A percentile compares a stretch with the other conserved stretches of the same genome.
These are phyloP conservation scores for Cymbopogon flexuosus DNA, from an alignment of 202 grass and related monocot genomes.

Conservation along the genomic window DNA sequence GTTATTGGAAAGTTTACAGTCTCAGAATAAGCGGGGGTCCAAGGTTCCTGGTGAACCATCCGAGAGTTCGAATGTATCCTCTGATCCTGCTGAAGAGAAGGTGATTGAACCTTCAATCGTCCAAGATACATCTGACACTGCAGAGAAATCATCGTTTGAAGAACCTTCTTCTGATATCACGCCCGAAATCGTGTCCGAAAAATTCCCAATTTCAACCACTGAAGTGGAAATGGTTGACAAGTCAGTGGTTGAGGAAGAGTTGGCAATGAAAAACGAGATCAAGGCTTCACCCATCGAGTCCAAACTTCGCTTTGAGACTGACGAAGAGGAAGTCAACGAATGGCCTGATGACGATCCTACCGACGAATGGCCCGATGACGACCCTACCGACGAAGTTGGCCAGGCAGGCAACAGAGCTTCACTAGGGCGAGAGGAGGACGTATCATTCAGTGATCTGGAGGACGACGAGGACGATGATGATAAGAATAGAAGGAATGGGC, in stretches of 20 bases:
- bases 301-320: not conserved
- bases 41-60: slow-evolving; percentile 25
- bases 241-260: slow-evolving; percentile 70
- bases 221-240: slow-evolving; percentile 75
- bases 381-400: slow-evolving; percentile 14
- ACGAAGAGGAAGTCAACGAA: slow-evolving; percentile 46
- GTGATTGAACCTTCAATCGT: slow-evolving; percentile 24
- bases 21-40: slow-evolving; percentile 40
- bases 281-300: not conserved
- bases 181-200: slow-evolving; percentile 41
- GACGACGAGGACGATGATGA: slow-evolving; percentile 32
- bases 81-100: slow-evolving; percentile 36
- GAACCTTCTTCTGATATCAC: slow-evolving; percentile 42
- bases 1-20: slow-evolving; percentile 45
- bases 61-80: not conserved
- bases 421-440: slow-evolving; percentile 51
- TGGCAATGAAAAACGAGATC: slow-evolving; percentile 14
- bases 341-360: slow-evolving; percentile 47
- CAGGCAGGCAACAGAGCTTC: slow-evolving; percentile 29
- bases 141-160: slow-evolving; percentile 35
- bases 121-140: slow-evolving; percentile 6
- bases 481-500: slow-evolving; percentile 1
- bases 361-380: slow-evolving; percentile 50
- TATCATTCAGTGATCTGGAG: slow-evolving; percentile 75
- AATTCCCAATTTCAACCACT: slow-evolving; percentile 33